phyloP scores from a whole-genome alignment of 805 yeast genomes.

The Zygoascus bituminiphila region DNA sequence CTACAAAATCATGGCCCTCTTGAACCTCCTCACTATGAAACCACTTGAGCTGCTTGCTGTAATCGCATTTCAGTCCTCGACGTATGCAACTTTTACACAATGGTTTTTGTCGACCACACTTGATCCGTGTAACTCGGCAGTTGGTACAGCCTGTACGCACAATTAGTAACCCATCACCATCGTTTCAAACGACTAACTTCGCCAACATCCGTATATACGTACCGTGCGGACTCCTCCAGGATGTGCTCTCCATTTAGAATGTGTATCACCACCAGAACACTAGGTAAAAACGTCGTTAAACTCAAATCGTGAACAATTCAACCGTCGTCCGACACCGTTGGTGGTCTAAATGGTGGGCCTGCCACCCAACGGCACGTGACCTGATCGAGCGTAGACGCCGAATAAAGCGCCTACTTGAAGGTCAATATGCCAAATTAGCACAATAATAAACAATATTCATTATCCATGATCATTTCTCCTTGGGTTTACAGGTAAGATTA shows the following conservation, averaged over 20 bases:
- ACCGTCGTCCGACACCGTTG: too few relatives aligned
- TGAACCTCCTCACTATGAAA: not conserved
- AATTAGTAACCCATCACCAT: not conserved
- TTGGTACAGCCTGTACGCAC: conserved; percentile 1
- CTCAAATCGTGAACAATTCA: too few relatives aligned
- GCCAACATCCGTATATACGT: not conserved
- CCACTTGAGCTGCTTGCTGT: not conserved
- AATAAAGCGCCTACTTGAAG: too few relatives aligned
- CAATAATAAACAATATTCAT: too few relatives aligned
- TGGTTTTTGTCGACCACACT: conserved; percentile 2
- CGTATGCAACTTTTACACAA: not conserved
- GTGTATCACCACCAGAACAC: too few relatives aligned
- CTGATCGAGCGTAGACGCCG: too few relatives aligned
- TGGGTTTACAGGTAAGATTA: too few relatives aligned
- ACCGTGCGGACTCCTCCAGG: not conserved
- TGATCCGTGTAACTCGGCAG: conserved; percentile 1
- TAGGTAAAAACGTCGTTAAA: too few relatives aligned
- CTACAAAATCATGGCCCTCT: not conserved
- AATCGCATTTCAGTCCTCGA: not conserved
- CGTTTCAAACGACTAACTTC: not conserved
- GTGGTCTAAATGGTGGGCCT: too few relatives aligned
- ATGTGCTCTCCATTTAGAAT: not conserved
- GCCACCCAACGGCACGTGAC: too few relatives aligned
- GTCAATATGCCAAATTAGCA: too few relatives aligned
- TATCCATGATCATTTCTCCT: too few relatives aligned